Evolutionary conservation across 257 asterid genomes (phyloP).

Genomic region (Solanum paucissectum): DNA sequence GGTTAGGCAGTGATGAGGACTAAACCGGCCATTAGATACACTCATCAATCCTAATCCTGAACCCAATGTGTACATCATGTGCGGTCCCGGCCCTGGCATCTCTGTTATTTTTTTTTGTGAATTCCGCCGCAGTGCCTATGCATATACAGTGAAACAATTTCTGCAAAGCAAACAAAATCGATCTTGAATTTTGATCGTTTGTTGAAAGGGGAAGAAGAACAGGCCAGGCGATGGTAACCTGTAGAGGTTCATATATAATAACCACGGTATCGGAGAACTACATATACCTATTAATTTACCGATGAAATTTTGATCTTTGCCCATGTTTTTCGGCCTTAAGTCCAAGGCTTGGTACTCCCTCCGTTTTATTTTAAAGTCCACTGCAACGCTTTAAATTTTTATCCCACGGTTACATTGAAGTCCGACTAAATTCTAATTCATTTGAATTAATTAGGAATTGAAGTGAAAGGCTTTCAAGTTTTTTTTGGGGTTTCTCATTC

Average conservation of each 20-base stretch:
- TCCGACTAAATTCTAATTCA: too few relatives aligned
- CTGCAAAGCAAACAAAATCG: neutral
- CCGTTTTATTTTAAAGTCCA: neutral
- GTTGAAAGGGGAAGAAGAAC: neutral
- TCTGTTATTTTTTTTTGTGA: neutral
- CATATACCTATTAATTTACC: neutral
- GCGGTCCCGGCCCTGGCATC: conserved; percentile 99
- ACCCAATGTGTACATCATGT: conserved; percentile 81
- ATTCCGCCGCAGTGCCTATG: neutral
- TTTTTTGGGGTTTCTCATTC: too few relatives aligned
- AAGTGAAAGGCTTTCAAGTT: too few relatives aligned
- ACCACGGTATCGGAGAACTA: neutral
- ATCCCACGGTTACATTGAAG: too few relatives aligned
- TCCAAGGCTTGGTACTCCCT: neutral
- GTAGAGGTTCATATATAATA: neutral
- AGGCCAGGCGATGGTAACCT: neutral
- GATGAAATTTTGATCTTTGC: neutral
- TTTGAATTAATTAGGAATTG: too few relatives aligned
- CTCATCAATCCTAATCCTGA: conserved; percentile 70
- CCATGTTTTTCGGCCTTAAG: neutral
- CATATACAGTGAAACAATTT: neutral
- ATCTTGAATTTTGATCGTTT: neutral
- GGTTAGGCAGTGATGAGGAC: conserved; percentile 82
- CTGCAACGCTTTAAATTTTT: too few relatives aligned
- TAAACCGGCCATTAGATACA: conserved; percentile 62